Evolutionary conservation across 768 basidiomycete genomes (phyloP), one percentile per base, ranked within the genome.

Genomic region (Obba rivulosa): DNA sequence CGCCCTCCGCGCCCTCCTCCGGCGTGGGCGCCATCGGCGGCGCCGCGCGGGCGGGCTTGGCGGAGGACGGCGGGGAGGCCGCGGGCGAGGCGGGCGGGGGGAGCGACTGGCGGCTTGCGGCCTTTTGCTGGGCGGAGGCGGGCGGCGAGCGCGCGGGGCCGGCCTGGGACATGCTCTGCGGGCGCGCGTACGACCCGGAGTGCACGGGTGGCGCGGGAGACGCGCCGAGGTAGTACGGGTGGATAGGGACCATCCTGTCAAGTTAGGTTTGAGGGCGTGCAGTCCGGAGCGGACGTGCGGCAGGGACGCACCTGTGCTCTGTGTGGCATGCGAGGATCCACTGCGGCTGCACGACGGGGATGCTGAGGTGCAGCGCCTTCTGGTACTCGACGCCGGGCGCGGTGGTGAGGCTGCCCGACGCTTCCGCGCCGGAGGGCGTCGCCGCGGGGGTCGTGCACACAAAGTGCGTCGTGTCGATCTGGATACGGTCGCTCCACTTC

Each of bases 381-480:
- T 97, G 92, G 63, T 97, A 98, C 57, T 93, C 90, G 7, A 88
- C 83, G 0, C 86, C 86, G 0, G 92, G 87, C 2, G 81, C 79
- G 14, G 74, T 69, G 10, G 71, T 68, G 1, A 71, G 62, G 47
- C 72, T 76, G 1, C 83, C 80, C 8, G 75, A 71, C 0, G 75
- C 75, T 49, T 71, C 75, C 9, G 80, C 80, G 25, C 79, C 84
- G 9, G 65, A 57, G 0, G 81, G 78, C 0, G 81, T 83, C 9
- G 81, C 77, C 1, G 83, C 85, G 2, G 93, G 92, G 0, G 88
- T 92, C 16, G 92, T 95, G 62, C 93, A 95, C 36, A 97, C 93
- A 56, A 96, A 99, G 66, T 99, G 95, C 0, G 94, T 97, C 9
- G 95, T 98, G 62, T 99, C 95, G 49, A 98, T 94, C 69, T 94